A percentile compares a stretch with the other conserved stretches of the same genome.
Evolutionary conservation across 2,329 filamentous ascomycete genomes (phyloP).

Genomic region (Emmonsiellopsis sp.): DNA sequence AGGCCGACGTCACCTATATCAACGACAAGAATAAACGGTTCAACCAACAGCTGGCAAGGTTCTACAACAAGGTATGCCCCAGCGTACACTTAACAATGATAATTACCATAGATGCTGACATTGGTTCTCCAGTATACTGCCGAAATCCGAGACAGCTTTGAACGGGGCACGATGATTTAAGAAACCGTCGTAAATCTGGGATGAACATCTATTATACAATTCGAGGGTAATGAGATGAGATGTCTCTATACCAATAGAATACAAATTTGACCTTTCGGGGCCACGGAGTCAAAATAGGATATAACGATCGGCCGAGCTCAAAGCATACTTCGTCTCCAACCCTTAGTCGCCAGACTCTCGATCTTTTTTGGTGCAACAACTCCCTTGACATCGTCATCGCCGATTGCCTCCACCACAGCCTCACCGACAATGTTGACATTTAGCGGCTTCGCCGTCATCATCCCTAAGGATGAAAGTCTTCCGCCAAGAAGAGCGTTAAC

Average conservation of each 20-base stretch:
- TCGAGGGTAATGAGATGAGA: not conserved
- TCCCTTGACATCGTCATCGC: constrained; percentile 63
- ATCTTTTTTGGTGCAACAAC: constrained; percentile 71
- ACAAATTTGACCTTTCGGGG: not conserved
- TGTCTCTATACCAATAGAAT: constrained; percentile 1
- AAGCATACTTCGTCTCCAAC: constrained; percentile 86
- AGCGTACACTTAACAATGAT: constrained; percentile 3
- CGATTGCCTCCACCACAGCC: constrained; percentile 79
- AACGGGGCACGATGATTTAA: constrained; percentile 92
- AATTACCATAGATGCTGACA: not conserved
- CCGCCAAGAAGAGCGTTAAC: constrained; percentile 73
- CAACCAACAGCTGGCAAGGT: constrained; percentile 90
- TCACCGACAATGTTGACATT: constrained; percentile 82
- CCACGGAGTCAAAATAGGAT: not conserved
- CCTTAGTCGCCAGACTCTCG: constrained; percentile 68
- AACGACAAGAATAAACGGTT: constrained; percentile 99
- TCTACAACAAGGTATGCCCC: constrained; percentile 73
- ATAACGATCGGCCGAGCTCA: constrained; percentile 34
- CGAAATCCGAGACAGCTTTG: constrained; percentile 94
- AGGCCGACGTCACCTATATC: constrained; percentile 93
- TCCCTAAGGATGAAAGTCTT: constrained; percentile 68
- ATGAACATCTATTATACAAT: constrained; percentile 6
- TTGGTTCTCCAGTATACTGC: constrained; percentile 60
- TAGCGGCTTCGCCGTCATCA: constrained; percentile 74
- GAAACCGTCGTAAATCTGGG: constrained; percentile 1